phyloP scores from a whole-genome alignment of 2,329 filamentous ascomycete species.

The Aplosporella prunicola region DNA sequence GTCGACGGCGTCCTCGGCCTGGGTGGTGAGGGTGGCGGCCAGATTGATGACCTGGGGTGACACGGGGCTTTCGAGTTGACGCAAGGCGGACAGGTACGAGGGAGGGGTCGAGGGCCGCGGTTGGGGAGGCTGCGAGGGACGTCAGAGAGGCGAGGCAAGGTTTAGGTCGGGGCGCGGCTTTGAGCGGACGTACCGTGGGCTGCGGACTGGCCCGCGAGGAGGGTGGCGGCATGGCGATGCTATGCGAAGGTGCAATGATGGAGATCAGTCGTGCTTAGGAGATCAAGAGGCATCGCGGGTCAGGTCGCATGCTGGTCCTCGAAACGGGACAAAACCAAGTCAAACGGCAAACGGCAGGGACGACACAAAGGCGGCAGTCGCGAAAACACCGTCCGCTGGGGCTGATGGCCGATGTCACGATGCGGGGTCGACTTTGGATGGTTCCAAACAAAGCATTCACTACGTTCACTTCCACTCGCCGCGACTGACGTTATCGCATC shows the following conservation, averaged over 20 bases:
- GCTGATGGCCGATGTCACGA: no score
- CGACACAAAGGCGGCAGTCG: no score
- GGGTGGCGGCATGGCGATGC: slow-evolving; percentile 25
- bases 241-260: slow-evolving; percentile 1
- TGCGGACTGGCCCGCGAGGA: slow-evolving; percentile 21
- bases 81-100: slow-evolving; percentile 39
- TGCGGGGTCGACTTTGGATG: no score
- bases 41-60: slow-evolving; percentile 35
- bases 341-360: no score
- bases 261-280: slow-evolving; percentile 2
- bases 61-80: slow-evolving; percentile 39
- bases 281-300: slow-evolving; percentile 10
- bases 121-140: slow-evolving; percentile 4
- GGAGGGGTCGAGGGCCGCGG: slow-evolving; percentile 19
- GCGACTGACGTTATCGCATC: slow-evolving; percentile 10
- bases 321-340: no score
- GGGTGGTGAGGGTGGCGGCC: slow-evolving; percentile 40
- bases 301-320: slow-evolving; percentile 5
- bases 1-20: slow-evolving; percentile 35
- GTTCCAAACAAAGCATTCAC: no score
- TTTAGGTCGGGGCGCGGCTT: slow-evolving; percentile 1
- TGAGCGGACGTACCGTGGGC: slow-evolving; percentile 15
- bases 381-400: no score
- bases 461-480: no score
- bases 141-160: slow-evolving; percentile 5